Base-by-base conservation (phyloP, 148 eudicot species). In the Mesembryanthemum crystallinum region DNA sequence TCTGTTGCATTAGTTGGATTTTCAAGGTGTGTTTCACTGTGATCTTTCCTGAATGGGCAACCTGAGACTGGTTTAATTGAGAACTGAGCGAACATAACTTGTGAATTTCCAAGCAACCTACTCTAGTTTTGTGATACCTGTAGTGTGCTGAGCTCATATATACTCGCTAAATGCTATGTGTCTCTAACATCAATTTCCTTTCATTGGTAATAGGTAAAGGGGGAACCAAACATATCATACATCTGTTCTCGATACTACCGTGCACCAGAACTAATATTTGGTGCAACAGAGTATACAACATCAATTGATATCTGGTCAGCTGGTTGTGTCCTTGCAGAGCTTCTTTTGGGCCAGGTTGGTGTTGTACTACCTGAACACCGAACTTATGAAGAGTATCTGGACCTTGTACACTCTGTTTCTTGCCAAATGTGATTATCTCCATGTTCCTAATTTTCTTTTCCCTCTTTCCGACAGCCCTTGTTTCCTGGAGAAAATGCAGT, bases 271-370 rank as follows among this genome's bases (percentile, higher is more conserved):
- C 85, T 90, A 62, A 92, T 92, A 69, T 92, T 90, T 81, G 94
- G 97, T 73, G 97, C 97, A 10, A 88, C 95, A 37, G 97, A 92
- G 73, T 92, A 90, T 74, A 75, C 92, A 23, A 73, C 91, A 4
- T 90, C 97, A n/a, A 90, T 92, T 80, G 97, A 92, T 79, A 90
- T 92, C 76, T 92, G 94, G 97, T 92, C 92, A 61, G 91, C 92
- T 69, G 94, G 94, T 35, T 92, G 97, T 79, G 92, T 90, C 59
- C 91, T 92, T 78, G 94, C 94, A 71, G 97, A 92, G 83, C 92
- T 92, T 55, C 92, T 90, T 72, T 77, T 88, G 70, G 91, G 97
- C 70, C 95, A 88, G 91, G 94, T 90, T 73, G 58, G 83, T 67
- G 13, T 58, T 54, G 24, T 77, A 20, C 23, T 12, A 72, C 54